Base-by-base conservation (phyloP, 306 rosid genomes). In the Abrus precatorius region DNA sequence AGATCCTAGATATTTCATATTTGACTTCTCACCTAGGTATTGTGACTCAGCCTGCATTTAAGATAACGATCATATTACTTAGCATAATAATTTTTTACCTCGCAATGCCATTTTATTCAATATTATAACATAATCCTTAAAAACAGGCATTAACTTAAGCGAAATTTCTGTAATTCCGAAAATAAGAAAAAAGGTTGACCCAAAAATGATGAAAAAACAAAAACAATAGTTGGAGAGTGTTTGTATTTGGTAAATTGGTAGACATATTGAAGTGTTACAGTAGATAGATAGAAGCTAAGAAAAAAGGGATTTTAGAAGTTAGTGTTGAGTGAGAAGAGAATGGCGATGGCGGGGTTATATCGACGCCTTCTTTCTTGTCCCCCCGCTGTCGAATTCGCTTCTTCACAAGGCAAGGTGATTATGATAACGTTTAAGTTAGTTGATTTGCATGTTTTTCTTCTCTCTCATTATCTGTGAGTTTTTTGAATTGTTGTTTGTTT, bases 341-440 rank as follows among this genome's bases (percentile, higher is more conserved):
- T 94, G 98, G 96, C 98, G 20, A 82, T 80, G 94, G 98, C 97
- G n/a, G 98, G 98, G 33, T 71, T 94, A 77, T 94, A 91, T 63
- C 79, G 98, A 53, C 96, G 97, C 34, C 56, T 87, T 64, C 97
- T 95, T 84, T 86, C 97, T 69, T 95, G 87, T 7, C 98, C 98
- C 40, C 98, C 98, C 1, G 97, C 97, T 1, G 85, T 95, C 12
- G 98, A 95, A 7, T 92, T 92, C 73, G 93, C 94, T 82, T 92
- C 98, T 7, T 72, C 89, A 9, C 85, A 89, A 49, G 98, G 98
- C 76, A 95, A 91, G 97, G 98, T 92, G 20, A 20, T 0, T 20
- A 30, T 10, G 41, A 7, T 59, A 59, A 29, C 6, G 1, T 7
- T 6, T 55, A 6, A 14, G 12, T 49, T n/a, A 3, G 3, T n/a